Conservation (phyloP, 306 rosid genomes). For the Cucurbita moschata region DNA sequence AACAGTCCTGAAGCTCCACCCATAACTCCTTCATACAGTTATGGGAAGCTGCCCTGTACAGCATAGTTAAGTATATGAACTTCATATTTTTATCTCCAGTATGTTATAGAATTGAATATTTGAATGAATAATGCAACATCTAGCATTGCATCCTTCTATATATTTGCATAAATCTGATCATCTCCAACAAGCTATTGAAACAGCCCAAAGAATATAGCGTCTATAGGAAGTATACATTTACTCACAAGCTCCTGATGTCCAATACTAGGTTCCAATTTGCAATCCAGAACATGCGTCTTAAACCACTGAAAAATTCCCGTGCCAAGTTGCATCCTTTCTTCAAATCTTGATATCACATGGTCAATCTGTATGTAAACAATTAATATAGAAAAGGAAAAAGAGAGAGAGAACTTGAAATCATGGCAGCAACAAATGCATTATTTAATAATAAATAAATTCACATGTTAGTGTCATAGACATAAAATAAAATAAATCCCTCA, state of each 20-base stretch:
- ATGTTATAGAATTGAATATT: background rate
- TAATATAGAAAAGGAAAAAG: conserved; percentile 11
- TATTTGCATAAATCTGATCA: background rate
- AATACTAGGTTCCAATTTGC: conserved; percentile 61
- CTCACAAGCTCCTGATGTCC: conserved; percentile 91
- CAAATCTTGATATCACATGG: conserved; percentile 38
- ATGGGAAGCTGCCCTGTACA: background rate
- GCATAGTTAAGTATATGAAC: background rate
- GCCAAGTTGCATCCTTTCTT: conserved; percentile 28
- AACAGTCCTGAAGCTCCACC: background rate
- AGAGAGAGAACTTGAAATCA: conserved; percentile 11
- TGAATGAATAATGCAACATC: background rate
- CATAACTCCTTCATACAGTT: background rate
- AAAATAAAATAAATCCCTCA: background rate
- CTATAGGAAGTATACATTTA: background rate
- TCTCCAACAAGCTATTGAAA: background rate
- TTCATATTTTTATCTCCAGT: background rate
- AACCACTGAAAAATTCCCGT: conserved; percentile 62
- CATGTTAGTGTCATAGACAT: background rate
- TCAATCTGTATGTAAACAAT: conserved; percentile 40
- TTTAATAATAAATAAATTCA: background rate
- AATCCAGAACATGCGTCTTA: conserved; percentile 49
- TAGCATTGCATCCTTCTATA: background rate
- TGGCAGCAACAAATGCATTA: background rate
- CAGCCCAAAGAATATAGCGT: background rate